Evolutionary conservation across 2,329 filamentous ascomycete genomes (phyloP).

Genomic region (Cercospora nicotianae): DNA sequence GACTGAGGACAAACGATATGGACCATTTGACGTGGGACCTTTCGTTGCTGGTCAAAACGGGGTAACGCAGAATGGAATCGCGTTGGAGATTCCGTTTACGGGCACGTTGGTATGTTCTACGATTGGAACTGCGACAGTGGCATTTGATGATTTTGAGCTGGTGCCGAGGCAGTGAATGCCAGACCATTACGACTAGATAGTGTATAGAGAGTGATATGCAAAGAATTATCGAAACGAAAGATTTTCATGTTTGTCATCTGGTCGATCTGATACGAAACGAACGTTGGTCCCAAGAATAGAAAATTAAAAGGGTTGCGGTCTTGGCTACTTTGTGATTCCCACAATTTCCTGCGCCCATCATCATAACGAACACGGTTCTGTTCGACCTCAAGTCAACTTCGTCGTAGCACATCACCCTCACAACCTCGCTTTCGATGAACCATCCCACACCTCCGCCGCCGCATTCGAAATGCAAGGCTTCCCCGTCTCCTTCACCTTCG

Average conservation of each 20-base stretch:
- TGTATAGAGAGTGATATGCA: no score
- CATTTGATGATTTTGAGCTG: background rate
- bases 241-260: no score
- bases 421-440: conserved; percentile 50
- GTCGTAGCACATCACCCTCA: conserved; percentile 30
- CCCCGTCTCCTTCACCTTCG: conserved; percentile 85
- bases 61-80: background rate
- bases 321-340: no score
- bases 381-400: no score
- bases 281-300: no score
- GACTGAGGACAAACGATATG: background rate
- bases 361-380: no score
- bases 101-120: background rate
- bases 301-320: no score
- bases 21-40: conserved; percentile 1
- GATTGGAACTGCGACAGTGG: background rate
- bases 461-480: conserved; percentile 81
- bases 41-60: background rate
- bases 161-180: background rate
- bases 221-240: no score
- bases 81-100: background rate
- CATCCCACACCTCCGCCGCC: conserved; percentile 64
- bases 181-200: no score
- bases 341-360: no score
- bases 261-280: no score